Evolutionary conservation across 768 basidiomycete genomes (phyloP).

Genomic region (Termitomyces sp.): DNA sequence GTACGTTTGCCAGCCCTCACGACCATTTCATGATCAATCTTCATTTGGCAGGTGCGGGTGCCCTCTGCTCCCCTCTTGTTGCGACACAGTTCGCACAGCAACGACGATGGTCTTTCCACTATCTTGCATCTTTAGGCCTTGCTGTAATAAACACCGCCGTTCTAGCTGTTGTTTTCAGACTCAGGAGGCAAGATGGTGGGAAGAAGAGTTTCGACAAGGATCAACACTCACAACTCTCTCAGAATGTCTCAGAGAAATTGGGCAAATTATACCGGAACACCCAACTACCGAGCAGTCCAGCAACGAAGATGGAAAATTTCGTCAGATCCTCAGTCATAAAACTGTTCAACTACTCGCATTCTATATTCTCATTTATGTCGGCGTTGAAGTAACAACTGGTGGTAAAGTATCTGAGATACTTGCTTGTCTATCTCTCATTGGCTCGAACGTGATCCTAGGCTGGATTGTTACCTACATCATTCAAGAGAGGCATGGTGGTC

Average conservation of each 20-base stretch:
- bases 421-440: background rate
- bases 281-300: slow-evolving; percentile 14
- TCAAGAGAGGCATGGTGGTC: slow-evolving; percentile 29
- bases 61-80: slow-evolving; percentile 64
- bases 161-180: slow-evolving; percentile 56
- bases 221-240: background rate
- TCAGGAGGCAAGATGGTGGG: slow-evolving; percentile 65
- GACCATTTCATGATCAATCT: background rate
- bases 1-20: slow-evolving; percentile 20
- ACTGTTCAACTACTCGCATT: slow-evolving; percentile 59
- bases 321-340: slow-evolving; percentile 46
- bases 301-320: slow-evolving; percentile 25
- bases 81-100: slow-evolving; percentile 76
- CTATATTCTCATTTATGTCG: slow-evolving; percentile 64
- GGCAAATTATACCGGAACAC: slow-evolving; percentile 32
- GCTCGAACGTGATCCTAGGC: slow-evolving; percentile 26
- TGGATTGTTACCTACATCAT: slow-evolving; percentile 66
- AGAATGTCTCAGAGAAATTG: slow-evolving; percentile 49
- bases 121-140: slow-evolving; percentile 64
- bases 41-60: slow-evolving; percentile 48
- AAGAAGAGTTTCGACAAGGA: background rate
- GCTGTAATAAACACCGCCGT: slow-evolving; percentile 49
- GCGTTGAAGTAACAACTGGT: slow-evolving; percentile 59
- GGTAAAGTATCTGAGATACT: slow-evolving; percentile 24
- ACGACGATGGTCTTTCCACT: slow-evolving; percentile 73